phyloP scores from a whole-genome alignment of 768 basidiomycete species.

The Boletus fagicola region DNA sequence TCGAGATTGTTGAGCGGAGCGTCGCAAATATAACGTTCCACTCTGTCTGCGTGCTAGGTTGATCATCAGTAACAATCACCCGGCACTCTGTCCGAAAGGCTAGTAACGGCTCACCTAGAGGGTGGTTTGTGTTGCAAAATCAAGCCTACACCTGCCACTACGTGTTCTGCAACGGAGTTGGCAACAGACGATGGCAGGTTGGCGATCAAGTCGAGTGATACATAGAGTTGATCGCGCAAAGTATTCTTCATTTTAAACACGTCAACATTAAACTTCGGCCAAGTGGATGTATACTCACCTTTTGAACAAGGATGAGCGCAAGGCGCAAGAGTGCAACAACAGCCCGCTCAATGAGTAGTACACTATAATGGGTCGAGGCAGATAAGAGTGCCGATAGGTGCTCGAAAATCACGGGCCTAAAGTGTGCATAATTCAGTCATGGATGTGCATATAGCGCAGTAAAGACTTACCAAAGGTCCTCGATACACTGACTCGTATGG shows the following conservation, averaged over 20 bases:
- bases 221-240: constrained; percentile 90
- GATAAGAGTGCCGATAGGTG: constrained; percentile 82
- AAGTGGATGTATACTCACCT: constrained; percentile 44
- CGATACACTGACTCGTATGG: constrained; percentile 73
- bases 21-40: constrained; percentile 93
- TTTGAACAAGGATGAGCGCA: constrained; percentile 77
- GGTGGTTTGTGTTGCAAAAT: constrained; percentile 77
- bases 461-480: constrained; percentile 77
- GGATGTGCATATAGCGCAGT: neutral
- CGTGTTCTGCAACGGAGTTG: constrained; percentile 85
- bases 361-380: constrained; percentile 77
- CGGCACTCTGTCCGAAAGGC: neutral
- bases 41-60: constrained; percentile 79
- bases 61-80: constrained; percentile 5
- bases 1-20: constrained; percentile 78
- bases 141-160: constrained; percentile 76
- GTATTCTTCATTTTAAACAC: constrained; percentile 48
- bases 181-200: constrained; percentile 75
- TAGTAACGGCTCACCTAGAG: constrained; percentile 44
- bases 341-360: constrained; percentile 89
- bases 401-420: constrained; percentile 92
- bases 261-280: neutral
- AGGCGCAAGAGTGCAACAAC: constrained; percentile 85
- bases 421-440: constrained; percentile 1
- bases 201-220: constrained; percentile 88